phyloP scores from a whole-genome alignment of 148 eudicot species.

The Camellia granthamiana region DNA sequence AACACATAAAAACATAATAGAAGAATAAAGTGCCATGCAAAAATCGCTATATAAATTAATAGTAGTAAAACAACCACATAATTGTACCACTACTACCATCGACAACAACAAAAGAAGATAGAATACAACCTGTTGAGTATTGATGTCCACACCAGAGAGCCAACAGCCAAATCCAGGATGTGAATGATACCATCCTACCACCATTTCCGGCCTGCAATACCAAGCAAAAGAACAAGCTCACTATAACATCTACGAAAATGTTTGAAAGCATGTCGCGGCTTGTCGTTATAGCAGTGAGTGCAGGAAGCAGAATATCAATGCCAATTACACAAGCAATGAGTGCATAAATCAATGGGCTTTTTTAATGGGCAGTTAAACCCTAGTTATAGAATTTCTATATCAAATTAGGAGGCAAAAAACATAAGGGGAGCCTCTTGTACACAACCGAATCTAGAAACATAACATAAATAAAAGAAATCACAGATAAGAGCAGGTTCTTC shows the following conservation, averaged over 20 bases:
- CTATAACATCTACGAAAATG: not conserved
- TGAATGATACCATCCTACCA: constrained; percentile 87
- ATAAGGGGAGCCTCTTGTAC: not conserved
- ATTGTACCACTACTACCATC: not conserved
- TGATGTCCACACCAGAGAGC: constrained; percentile 93
- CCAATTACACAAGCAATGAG: not conserved
- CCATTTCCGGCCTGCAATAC: constrained; percentile 73
- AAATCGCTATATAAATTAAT: not conserved
- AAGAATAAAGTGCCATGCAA: not conserved
- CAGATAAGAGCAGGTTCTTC: not conserved
- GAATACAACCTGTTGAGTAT: constrained; percentile 68
- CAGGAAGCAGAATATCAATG: not conserved
- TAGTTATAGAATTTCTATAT: too few relatives aligned
- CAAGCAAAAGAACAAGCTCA: constrained; percentile 12
- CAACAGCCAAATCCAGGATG: constrained; percentile 97
- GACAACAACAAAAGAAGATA: not conserved
- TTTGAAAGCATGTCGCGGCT: not conserved
- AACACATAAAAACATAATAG: not conserved
- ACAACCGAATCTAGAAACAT: not conserved
- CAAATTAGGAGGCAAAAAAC: not conserved
- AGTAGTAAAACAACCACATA: not conserved
- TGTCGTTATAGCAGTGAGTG: not conserved
- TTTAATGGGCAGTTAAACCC: too few relatives aligned
- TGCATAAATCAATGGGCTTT: not conserved
- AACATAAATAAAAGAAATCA: not conserved